Conservation (phyloP, 805 yeast species). For the Candida quercuum region DNA sequence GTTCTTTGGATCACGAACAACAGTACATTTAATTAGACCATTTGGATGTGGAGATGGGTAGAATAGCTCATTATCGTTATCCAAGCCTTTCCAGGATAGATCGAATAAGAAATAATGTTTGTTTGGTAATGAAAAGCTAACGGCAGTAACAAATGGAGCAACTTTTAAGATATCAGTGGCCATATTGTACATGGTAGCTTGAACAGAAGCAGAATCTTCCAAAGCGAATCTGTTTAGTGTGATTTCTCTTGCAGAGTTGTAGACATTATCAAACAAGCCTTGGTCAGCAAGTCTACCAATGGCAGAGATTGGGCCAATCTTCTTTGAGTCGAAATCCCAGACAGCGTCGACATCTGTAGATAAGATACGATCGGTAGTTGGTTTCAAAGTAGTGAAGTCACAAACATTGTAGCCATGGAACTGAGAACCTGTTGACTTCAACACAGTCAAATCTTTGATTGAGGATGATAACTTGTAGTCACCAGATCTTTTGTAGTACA, state of each 20-base stretch:
- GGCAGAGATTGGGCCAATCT: slow-evolving; percentile 43
- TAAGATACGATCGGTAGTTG: slow-evolving; percentile 78
- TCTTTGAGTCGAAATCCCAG: slow-evolving; percentile 59
- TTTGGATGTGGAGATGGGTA: slow-evolving; percentile 92
- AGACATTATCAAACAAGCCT: slow-evolving; percentile 63
- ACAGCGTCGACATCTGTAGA: slow-evolving; percentile 78
- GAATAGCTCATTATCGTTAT: slow-evolving; percentile 75
- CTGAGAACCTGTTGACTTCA: slow-evolving; percentile 90
- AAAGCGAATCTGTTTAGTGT: slow-evolving; percentile 76
- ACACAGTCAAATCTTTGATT: slow-evolving; percentile 73
- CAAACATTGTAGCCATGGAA: slow-evolving; percentile 83
- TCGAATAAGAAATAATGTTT: slow-evolving; percentile 85
- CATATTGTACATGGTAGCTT: slow-evolving; percentile 96
- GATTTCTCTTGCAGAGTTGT: slow-evolving; percentile 53
- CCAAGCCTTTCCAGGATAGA: slow-evolving; percentile 77
- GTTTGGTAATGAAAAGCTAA: slow-evolving; percentile 79
- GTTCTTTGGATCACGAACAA: slow-evolving; percentile 59
- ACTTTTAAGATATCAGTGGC: slow-evolving; percentile 58
- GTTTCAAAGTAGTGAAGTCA: slow-evolving; percentile 83
- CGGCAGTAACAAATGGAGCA: slow-evolving; percentile 55
- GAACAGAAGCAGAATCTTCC: slow-evolving; percentile 91
- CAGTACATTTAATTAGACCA: slow-evolving; percentile 85
- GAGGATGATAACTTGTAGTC: slow-evolving; percentile 60
- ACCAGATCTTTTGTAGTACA: slow-evolving; percentile 46
- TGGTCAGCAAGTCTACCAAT: slow-evolving; percentile 47